Evolutionary conservation across 2,329 filamentous ascomycete genomes (phyloP).

Genomic region (Claviceps quebecensis): DNA sequence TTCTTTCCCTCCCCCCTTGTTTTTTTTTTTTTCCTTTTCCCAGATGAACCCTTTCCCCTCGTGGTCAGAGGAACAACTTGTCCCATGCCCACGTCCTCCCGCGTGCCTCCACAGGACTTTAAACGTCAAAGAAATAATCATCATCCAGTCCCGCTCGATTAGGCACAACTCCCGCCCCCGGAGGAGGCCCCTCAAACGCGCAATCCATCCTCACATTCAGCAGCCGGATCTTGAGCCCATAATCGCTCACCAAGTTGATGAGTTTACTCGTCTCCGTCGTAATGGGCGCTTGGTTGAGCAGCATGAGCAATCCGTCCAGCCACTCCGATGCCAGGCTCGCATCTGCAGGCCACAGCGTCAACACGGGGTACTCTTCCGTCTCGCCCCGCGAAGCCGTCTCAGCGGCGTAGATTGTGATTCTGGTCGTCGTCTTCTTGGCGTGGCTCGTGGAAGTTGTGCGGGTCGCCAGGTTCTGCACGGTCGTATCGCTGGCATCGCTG

Average conservation of each 20-base stretch:
- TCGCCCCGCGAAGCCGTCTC: slow-evolving; percentile 22
- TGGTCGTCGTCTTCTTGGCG: slow-evolving; percentile 46
- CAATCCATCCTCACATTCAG: slow-evolving; percentile 83
- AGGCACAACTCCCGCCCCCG: slow-evolving; percentile 64
- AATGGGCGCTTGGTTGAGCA: slow-evolving; percentile 88
- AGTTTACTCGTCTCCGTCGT: slow-evolving; percentile 92
- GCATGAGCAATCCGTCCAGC: slow-evolving; percentile 89
- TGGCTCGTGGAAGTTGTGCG: slow-evolving; percentile 24
- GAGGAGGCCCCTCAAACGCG: slow-evolving; percentile 49
- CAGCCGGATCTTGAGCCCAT: slow-evolving; percentile 82
- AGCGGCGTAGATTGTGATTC: slow-evolving; percentile 68
- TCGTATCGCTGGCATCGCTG: slow-evolving; percentile 29
- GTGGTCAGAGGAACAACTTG: background rate
- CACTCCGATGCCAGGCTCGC: slow-evolving; percentile 85
- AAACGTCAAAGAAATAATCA: slow-evolving; percentile 83
- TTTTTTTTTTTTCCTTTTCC: too few species aligned
- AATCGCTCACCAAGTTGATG: slow-evolving; percentile 72
- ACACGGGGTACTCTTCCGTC: slow-evolving; percentile 53
- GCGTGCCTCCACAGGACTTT: background rate
- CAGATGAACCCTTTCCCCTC: background rate
- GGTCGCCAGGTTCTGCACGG: slow-evolving; percentile 22
- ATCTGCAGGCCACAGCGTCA: slow-evolving; percentile 70
- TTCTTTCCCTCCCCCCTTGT: too few species aligned
- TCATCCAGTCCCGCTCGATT: slow-evolving; percentile 76
- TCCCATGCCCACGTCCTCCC: background rate